A percentile compares a stretch with the other conserved stretches of the same genome.
Conservation (phyloP, 2,329 filamentous ascomycete species). For the Tolypocladium tundrense region DNA sequence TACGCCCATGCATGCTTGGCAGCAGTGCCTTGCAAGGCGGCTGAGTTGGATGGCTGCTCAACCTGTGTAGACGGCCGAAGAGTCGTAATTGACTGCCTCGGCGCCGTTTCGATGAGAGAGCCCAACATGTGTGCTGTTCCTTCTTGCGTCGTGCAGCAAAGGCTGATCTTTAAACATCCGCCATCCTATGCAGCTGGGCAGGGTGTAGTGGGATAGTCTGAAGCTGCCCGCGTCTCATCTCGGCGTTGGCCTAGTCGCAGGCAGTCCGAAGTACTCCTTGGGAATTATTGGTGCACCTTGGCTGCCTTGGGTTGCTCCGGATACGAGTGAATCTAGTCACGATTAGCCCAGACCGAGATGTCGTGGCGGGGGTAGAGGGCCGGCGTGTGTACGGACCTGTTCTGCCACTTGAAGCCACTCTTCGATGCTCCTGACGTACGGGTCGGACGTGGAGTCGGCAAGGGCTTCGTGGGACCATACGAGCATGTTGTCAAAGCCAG, state of each 20-base stretch:
- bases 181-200: neutral
- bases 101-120: neutral
- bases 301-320: neutral
- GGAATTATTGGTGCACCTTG: neutral
- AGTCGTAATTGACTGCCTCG: neutral
- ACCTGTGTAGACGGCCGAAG: neutral
- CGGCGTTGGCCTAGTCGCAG: neutral
- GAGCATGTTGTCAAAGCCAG: constrained; percentile 62
- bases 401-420: constrained; percentile 74
- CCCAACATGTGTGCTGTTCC: neutral
- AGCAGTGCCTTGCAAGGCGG: neutral
- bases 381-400: constrained; percentile 33
- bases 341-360: neutral
- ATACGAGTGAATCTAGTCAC: constrained; percentile 9
- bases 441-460: constrained; percentile 52
- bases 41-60: neutral
- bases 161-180: neutral
- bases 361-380: neutral
- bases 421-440: constrained; percentile 62
- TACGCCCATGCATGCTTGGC: too few species aligned
- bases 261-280: neutral
- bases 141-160: neutral
- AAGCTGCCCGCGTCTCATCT: neutral
- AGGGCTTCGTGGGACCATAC: constrained; percentile 76
- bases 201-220: neutral